Evolutionary conservation across 2,329 filamentous ascomycete species (phyloP).

Genomic region (Thermomyces lanuginosus): DNA sequence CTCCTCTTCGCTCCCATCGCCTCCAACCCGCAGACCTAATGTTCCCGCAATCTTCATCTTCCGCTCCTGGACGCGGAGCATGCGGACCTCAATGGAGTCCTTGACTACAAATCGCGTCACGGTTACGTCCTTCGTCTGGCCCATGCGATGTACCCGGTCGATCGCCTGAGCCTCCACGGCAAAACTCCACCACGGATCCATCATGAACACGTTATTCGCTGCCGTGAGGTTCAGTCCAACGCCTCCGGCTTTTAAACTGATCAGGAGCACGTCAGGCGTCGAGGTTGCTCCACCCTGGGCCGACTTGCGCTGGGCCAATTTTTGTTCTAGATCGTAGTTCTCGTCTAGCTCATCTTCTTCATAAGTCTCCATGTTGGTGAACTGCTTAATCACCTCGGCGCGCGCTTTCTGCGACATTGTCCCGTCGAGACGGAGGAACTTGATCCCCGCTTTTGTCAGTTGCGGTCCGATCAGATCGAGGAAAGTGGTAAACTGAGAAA

Average conservation of each 20-base stretch:
- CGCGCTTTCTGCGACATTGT: conserved; percentile 75
- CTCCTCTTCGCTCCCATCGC: conserved; percentile 77
- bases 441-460: conserved; percentile 53
- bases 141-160: conserved; percentile 94
- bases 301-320: not conserved
- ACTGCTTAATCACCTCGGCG: conserved; percentile 59
- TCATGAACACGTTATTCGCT: conserved; percentile 87
- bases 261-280: conserved; percentile 46
- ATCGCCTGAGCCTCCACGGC: conserved; percentile 94
- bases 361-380: conserved; percentile 35
- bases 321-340: conserved; percentile 14
- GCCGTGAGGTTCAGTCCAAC: conserved; percentile 86
- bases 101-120: conserved; percentile 81
- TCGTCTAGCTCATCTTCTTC: conserved; percentile 21
- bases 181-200: conserved; percentile 99
- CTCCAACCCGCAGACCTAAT: conserved; percentile 86
- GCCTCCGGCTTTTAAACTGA: conserved; percentile 77
- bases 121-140: conserved; percentile 69
- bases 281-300: conserved; percentile 7
- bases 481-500: conserved; percentile 95
- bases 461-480: conserved; percentile 78
- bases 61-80: conserved; percentile 81
- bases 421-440: conserved; percentile 77
- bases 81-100: conserved; percentile 84
- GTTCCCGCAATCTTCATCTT: conserved; percentile 83